Conservation (phyloP, 495 filamentous ascomycete species). For the Bacidia gigantensis region DNA sequence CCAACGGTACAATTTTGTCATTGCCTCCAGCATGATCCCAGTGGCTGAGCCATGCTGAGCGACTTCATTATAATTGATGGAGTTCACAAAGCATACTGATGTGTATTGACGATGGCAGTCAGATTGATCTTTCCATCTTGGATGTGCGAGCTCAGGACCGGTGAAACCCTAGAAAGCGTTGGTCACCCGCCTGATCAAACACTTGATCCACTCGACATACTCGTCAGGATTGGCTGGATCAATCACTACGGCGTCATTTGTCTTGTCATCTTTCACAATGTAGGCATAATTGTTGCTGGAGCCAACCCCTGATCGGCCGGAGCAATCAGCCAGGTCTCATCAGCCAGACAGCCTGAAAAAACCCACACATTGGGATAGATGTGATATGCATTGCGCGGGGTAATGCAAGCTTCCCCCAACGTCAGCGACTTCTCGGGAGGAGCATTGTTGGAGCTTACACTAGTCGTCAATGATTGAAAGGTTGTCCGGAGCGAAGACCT, state of each 20-base stretch:
- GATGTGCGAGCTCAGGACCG: constrained; percentile 62
- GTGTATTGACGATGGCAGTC: constrained; percentile 84
- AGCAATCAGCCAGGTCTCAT: too few relatives aligned
- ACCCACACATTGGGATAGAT: constrained; percentile 96
- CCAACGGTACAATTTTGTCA: constrained; percentile 45
- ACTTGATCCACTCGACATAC: constrained; percentile 37
- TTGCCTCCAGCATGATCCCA: constrained; percentile 94
- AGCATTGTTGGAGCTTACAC: constrained; percentile 1
- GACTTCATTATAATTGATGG: background rate
- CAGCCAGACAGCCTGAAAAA: background rate
- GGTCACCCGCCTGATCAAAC: background rate
- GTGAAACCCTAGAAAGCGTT: constrained; percentile 52
- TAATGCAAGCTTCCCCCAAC: constrained; percentile 6
- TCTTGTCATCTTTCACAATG: constrained; percentile 81
- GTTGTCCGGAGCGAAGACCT: constrained; percentile 1
- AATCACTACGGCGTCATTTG: constrained; percentile 84
- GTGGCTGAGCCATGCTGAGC: constrained; percentile 42
- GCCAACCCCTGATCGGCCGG: constrained; percentile 69
- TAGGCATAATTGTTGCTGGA: constrained; percentile 93
- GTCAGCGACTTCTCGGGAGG: background rate
- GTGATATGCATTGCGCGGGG: constrained; percentile 76
- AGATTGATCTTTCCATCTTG: constrained; percentile 61
- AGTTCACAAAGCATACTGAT: constrained; percentile 53
- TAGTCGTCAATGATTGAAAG: constrained; percentile 7
- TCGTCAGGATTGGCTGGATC: constrained; percentile 89